Evolutionary conservation across 805 yeast species (phyloP).

Genomic region (Saturnispora diversa): DNA sequence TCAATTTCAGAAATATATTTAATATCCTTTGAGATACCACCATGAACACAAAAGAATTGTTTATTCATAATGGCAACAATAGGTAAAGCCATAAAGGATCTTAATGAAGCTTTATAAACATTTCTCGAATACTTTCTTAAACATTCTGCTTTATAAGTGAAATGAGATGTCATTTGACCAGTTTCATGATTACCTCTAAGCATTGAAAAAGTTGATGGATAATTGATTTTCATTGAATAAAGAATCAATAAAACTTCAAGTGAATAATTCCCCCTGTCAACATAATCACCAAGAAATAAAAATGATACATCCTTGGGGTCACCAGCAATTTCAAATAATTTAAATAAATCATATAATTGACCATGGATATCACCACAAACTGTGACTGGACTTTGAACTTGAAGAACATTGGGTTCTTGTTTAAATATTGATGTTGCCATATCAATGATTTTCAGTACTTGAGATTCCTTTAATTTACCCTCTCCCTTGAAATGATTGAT

Average conservation of each 20-base stretch:
- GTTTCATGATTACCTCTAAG: constrained; percentile 95
- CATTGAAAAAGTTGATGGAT: constrained; percentile 68
- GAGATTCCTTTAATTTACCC: constrained; percentile 68
- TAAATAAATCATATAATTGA: constrained; percentile 83
- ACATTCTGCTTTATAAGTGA: constrained; percentile 89
- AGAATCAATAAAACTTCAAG: constrained; percentile 72
- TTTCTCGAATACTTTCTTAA: constrained; percentile 63
- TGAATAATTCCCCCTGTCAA: constrained; percentile 88
- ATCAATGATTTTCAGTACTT: constrained; percentile 57
- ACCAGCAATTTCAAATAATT: constrained; percentile 90
- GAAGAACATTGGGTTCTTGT: constrained; percentile 70
- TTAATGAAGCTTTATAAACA: constrained; percentile 66
- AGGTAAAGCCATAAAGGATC: constrained; percentile 80
- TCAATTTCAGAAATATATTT: constrained; percentile 60
- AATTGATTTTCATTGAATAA: constrained; percentile 70
- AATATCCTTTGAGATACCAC: constrained; percentile 87
- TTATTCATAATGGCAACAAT: constrained; percentile 89
- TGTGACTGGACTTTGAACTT: constrained; percentile 86
- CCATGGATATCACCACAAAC: constrained; percentile 99
- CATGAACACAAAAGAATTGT: constrained; percentile 94
- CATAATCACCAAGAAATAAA: constrained; percentile 87
- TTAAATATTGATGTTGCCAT: constrained; percentile 57
- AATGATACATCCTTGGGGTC: constrained; percentile 69
- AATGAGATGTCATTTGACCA: constrained; percentile 84
- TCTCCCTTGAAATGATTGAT: constrained; percentile 69